These are phyloP conservation scores for Thyridium curvatum DNA, from an alignment of 2,329 filamentous ascomycete species.

Conservation along the genomic window DNA sequence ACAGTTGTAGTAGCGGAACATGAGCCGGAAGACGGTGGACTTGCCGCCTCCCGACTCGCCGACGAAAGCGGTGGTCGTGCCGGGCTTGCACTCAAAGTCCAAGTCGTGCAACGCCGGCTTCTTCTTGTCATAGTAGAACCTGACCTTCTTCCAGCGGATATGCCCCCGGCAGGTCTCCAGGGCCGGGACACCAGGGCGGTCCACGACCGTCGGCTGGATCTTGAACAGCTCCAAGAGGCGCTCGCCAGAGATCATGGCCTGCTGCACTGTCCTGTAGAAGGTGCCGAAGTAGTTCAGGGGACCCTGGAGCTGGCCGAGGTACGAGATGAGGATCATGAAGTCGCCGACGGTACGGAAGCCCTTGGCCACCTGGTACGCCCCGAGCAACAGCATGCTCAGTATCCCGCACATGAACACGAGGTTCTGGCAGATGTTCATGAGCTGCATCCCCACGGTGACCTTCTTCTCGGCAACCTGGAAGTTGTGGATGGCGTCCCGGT, in stretches of 20 bases:
- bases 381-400: slow-evolving; percentile 64
- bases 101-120: slow-evolving; percentile 80
- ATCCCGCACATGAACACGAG: slow-evolving; percentile 74
- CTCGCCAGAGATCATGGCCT: slow-evolving; percentile 95
- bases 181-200: slow-evolving; percentile 58
- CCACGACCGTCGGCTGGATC: slow-evolving; percentile 85
- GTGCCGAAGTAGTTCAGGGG: slow-evolving; percentile 87
- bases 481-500: slow-evolving; percentile 60
- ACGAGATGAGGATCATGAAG: slow-evolving; percentile 69
- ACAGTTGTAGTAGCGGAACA: slow-evolving; percentile 95
- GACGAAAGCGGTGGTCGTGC: slow-evolving; percentile 91
- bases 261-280: slow-evolving; percentile 93
- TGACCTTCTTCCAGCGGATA: slow-evolving; percentile 81
- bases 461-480: slow-evolving; percentile 72
- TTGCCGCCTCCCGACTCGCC: slow-evolving; percentile 97
- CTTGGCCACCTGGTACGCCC: slow-evolving; percentile 69
- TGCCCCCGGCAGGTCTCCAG: slow-evolving; percentile 69
- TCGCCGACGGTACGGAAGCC: slow-evolving; percentile 60
- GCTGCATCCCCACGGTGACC: slow-evolving; percentile 68
- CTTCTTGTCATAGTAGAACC: slow-evolving; percentile 83
- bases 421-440: slow-evolving; percentile 78
- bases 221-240: slow-evolving; percentile 94
- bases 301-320: slow-evolving; percentile 73
- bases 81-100: slow-evolving; percentile 78
- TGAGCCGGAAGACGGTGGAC: slow-evolving; percentile 88